Evolutionary conservation across 164 flowering plant genomes (phyloP), one percentile per base, ranked within the genome.

Genomic region (grape (Vitis vinifera)): DNA sequence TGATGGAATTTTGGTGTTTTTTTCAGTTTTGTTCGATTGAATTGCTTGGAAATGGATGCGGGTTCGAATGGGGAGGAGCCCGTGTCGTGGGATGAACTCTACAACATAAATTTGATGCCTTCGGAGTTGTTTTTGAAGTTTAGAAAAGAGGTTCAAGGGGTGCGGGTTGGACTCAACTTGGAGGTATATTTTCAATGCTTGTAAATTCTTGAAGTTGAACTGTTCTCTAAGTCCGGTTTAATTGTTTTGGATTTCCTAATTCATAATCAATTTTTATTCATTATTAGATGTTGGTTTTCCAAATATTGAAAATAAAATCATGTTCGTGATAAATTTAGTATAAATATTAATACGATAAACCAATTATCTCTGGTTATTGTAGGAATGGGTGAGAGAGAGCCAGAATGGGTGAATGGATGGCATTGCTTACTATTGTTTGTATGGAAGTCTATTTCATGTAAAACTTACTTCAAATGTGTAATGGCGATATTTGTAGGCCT

Each of bases 101-200:
- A 82, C 86, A 86, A 68, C 62, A 61, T 94, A 47, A 77, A 90
- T 82, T 78, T 90, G 72, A 71, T 90, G 58, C 98, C 97, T 0
- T 83, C 93, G 1, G 94, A 94, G 79, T 66, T 92, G 69, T 90
- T 94, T 75, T 64, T 90, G 75, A 94, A 94, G 83, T 92, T 94
- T 68, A 75, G 98, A 65, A 89, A 87, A 77, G 86, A 86, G 70
- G 52, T 86, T 47, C 76, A 90, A 55, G 93, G 93, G 8, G 17
- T 90, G 65, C 90, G 94, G 10, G 70, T 88, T 51, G 96, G 96
- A 30, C 62, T 90, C 72, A 92, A 92, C 73, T 71, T 94, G 65
- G 94, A 91, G 93, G 97, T 90, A 76, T 47, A 23, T 50, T 55
- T 8, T 51, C 10, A 3, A 51, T 19, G 16, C 51, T 31, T 30